Base-by-base conservation (phyloP, 83 land plant species). In the Picea mariana region DNA sequence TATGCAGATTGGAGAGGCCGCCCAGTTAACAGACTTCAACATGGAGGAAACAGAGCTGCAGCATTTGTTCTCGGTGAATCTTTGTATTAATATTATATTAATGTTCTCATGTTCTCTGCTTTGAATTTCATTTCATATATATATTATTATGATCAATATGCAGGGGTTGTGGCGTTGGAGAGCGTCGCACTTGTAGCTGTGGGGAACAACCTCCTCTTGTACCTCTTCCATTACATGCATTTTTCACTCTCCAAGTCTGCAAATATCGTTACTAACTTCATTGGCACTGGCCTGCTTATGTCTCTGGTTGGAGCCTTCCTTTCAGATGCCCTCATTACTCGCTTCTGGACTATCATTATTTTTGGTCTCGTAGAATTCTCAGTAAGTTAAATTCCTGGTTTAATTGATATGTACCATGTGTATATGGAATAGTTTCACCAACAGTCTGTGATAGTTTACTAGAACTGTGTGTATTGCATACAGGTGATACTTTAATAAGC, bases 31-130 rank as follows among this genome's bases (percentile, higher is more conserved):
- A 88, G 34, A 84, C 80, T 72, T 44, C 82, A 67, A 17, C 92
- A 90, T 88, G 92, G 92, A 5, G 92, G 92, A 79, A 84, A 83
- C 85, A 78, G 88, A 27, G 86, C 92, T n/a, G 89, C 87, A n/a
- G 81, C 81, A 59, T 90, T 90, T 67, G 87, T 90, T 27, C 60
- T 87, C 61, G 90, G 92, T 88, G 52, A 44, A 6, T 44, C 47
- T 44, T 7, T 6, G 47, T 44, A 44, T 44, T 44, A 44, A 31
- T 44, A 44, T 44, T 18, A 42, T n/a, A 2, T n/a, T 2, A 71
- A 17, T 44, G 17, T 1, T 38, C 20, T 67, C 72, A 38, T 16
- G 20, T 17, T 71, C 18, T 42, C 6, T 18, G 2, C 9, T 13
- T 34, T 68, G 73, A 34, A 68, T 15, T 3, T 13, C 15, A n/a